Evolutionary conservation across 2,329 filamentous ascomycete genomes (phyloP).

Genomic region (Lasiodiplodia theobromae): DNA sequence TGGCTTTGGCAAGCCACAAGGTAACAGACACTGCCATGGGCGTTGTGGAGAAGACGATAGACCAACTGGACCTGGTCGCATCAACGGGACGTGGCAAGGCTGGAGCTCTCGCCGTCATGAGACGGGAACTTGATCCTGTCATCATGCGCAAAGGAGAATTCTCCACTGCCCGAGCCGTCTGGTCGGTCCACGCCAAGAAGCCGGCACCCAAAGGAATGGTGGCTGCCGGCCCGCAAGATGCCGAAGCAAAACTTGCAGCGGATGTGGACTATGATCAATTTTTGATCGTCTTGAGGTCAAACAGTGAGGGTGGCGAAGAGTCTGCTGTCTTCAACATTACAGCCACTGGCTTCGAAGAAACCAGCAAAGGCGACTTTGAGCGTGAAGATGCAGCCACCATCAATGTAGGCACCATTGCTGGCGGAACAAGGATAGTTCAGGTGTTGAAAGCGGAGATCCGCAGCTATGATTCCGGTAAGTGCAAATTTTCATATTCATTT

Average conservation of each 20-base stretch:
- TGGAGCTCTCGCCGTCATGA: slow-evolving; percentile 77
- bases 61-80: slow-evolving; percentile 60
- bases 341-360: slow-evolving; percentile 74
- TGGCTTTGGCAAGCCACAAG: slow-evolving; percentile 69
- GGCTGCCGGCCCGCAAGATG: slow-evolving; percentile 53
- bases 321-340: slow-evolving; percentile 81
- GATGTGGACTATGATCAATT: slow-evolving; percentile 76
- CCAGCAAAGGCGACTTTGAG: slow-evolving; percentile 89
- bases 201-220: slow-evolving; percentile 66
- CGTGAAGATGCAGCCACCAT: slow-evolving; percentile 85
- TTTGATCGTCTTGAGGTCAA: slow-evolving; percentile 78
- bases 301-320: slow-evolving; percentile 72
- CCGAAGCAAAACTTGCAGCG: slow-evolving; percentile 48
- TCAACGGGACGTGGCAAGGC: slow-evolving; percentile 69
- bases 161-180: slow-evolving; percentile 76
- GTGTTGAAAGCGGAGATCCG: slow-evolving; percentile 85
- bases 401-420: slow-evolving; percentile 83
- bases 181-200: slow-evolving; percentile 78
- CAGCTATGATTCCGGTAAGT: slow-evolving; percentile 86
- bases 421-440: slow-evolving; percentile 82
- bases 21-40: slow-evolving; percentile 33
- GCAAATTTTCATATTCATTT: slow-evolving; percentile 19
- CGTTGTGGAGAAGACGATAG: not conserved
- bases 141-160: slow-evolving; percentile 75
- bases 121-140: slow-evolving; percentile 77